These are phyloP conservation scores for Mrakia frigida DNA, from an alignment of 768 basidiomycete genomes.

Conservation along the genomic window DNA sequence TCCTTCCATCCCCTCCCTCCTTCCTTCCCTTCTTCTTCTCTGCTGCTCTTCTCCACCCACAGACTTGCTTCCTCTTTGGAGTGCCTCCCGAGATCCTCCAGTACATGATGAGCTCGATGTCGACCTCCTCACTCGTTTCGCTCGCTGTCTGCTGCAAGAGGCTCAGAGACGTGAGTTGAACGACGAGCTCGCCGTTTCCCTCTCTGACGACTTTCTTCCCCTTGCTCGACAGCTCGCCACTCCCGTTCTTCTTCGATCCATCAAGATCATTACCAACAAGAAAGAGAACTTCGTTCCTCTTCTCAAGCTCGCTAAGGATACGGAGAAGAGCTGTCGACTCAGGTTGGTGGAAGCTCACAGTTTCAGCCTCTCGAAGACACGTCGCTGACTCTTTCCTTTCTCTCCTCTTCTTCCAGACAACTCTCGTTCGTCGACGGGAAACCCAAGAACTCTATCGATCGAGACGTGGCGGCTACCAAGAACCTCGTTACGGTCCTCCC, in stretches of 20 bases:
- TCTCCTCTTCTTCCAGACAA: not conserved
- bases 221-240: not conserved
- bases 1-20: too few relatives aligned
- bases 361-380: not conserved
- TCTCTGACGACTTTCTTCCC: too few relatives aligned
- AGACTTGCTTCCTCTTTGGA: too few relatives aligned
- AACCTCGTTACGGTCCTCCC: not conserved
- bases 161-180: too few relatives aligned
- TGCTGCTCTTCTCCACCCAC: too few relatives aligned
- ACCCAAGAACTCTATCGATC: not conserved
- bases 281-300: not conserved
- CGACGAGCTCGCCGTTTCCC: too few relatives aligned
- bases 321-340: not conserved
- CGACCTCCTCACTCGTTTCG: too few relatives aligned
- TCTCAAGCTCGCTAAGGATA: not conserved
- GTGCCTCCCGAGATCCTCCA: too few relatives aligned
- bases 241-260: not conserved
- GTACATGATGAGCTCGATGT: too few relatives aligned
- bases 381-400: not conserved
- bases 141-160: too few relatives aligned
- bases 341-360: not conserved
- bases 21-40: too few relatives aligned
- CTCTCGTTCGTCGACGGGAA: not conserved
- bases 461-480: not conserved
- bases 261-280: not conserved